Conservation (phyloP, 2,329 filamentous ascomycete genomes). For the Diaporthe sp. region DNA sequence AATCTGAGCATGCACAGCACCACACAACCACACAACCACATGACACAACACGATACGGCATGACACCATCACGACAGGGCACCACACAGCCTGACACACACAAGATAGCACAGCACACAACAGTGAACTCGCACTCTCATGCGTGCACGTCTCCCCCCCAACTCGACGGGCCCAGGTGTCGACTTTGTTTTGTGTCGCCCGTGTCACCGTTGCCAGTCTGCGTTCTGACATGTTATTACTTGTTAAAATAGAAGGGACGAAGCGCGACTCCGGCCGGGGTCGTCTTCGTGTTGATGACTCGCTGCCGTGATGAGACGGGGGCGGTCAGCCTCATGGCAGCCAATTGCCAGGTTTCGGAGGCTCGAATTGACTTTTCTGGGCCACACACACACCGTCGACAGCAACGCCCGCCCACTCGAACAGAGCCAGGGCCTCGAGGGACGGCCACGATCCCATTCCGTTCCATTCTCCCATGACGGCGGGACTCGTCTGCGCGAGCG, state of each 20-base stretch:
- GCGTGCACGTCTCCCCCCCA: neutral
- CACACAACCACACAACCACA: constrained; percentile 4
- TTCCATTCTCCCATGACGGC: constrained; percentile 8
- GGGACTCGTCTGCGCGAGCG: constrained; percentile 3
- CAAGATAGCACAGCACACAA: neutral
- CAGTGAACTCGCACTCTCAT: neutral
- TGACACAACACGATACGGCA: constrained; percentile 16
- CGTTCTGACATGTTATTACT: constrained; percentile 6
- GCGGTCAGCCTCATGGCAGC: constrained; percentile 28
- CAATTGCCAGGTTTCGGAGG: constrained; percentile 11
- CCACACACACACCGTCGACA: constrained; percentile 11
- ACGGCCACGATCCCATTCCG: neutral
- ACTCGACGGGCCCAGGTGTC: neutral
- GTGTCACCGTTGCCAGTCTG: neutral
- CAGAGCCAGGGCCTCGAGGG: neutral
- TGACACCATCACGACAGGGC: constrained; percentile 11
- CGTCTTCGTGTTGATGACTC: constrained; percentile 33
- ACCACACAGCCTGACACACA: constrained; percentile 11
- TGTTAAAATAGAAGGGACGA: constrained; percentile 17
- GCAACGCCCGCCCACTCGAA: neutral
- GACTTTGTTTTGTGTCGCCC: constrained; percentile 1
- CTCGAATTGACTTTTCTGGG: constrained; percentile 18
- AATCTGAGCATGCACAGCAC: neutral
- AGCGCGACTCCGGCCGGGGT: constrained; percentile 2
- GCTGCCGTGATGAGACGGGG: constrained; percentile 15